Evolutionary conservation across 208 protist species (phyloP).

Genomic region (Naegleria fowleri): DNA sequence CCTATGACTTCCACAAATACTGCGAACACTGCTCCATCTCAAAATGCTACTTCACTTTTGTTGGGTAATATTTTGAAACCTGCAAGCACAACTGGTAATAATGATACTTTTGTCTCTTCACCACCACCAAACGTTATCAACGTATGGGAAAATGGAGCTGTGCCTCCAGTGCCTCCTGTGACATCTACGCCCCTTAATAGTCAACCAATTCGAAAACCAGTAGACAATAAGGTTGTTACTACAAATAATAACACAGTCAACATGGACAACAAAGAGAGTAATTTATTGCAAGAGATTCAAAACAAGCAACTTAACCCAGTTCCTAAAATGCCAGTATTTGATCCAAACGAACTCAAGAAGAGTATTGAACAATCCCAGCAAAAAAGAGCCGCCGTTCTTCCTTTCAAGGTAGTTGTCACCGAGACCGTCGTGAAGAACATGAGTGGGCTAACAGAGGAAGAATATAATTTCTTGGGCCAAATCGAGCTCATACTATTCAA

Average conservation of each 20-base stretch:
- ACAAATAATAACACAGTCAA: no score
- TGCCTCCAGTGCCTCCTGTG: no score
- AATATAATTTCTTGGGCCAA: conserved; percentile 7
- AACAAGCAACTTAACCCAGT: neutral
- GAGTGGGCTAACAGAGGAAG: neutral
- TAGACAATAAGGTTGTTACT: no score
- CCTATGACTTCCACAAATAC: neutral
- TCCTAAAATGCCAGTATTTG: neutral
- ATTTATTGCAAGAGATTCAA: neutral
- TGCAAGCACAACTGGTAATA: no score
- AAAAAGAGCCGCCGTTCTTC: neutral
- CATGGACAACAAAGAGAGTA: neutral
- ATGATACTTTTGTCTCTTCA: no score
- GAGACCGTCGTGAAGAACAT: neutral
- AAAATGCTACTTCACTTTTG: neutral
- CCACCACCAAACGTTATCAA: no score
- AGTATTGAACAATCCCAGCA: neutral
- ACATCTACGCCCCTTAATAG: no score
- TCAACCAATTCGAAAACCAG: no score
- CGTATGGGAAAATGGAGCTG: no score
- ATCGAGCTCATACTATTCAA: neutral
- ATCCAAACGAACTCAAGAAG: neutral
- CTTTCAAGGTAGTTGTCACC: neutral
- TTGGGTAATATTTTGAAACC: no score
- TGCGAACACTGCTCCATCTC: neutral